Evolutionary conservation across 495 filamentous ascomycete species (phyloP).

Genomic region (Penicillium parvum): DNA sequence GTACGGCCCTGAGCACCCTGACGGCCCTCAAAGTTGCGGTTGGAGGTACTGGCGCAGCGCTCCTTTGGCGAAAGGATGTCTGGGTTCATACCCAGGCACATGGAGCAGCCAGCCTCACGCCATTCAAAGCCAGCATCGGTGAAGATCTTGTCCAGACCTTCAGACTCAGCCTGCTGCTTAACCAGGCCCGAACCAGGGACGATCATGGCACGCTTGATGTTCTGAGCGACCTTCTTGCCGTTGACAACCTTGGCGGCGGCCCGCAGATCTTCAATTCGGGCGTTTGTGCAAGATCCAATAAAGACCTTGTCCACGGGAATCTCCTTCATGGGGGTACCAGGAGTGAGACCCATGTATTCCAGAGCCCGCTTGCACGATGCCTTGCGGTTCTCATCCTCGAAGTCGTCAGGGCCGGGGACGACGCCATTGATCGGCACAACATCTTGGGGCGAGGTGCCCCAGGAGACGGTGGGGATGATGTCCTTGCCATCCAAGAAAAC

Average conservation of each 20-base stretch:
- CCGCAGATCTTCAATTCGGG: conserved; percentile 92
- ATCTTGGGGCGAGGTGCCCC: conserved; percentile 96
- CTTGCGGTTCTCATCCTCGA: conserved; percentile 72
- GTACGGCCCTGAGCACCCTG: conserved; percentile 92
- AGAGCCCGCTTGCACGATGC: conserved; percentile 72
- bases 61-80: conserved; percentile 94
- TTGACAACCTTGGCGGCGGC: conserved; percentile 80
- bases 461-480: conserved; percentile 88
- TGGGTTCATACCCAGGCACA: conserved; percentile 99
- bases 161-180: conserved; percentile 86
- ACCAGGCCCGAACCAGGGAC: conserved; percentile 94
- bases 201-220: conserved; percentile 91
- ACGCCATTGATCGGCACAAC: conserved; percentile 87
- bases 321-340: conserved; percentile 87
- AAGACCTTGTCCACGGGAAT: conserved; percentile 92
- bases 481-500: conserved; percentile 87
- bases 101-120: conserved; percentile 96
- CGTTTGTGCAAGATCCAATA: conserved; percentile 97
- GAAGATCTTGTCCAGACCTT: conserved; percentile 92
- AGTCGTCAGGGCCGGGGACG: conserved; percentile 86
- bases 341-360: conserved; percentile 89
- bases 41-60: conserved; percentile 90
- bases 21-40: conserved; percentile 96
- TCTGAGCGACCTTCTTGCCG: conserved; percentile 77
- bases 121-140: conserved; percentile 91